Evolutionary conservation across 495 filamentous ascomycete genomes (phyloP).

Genomic region (Lophiostoma macrostomum): DNA sequence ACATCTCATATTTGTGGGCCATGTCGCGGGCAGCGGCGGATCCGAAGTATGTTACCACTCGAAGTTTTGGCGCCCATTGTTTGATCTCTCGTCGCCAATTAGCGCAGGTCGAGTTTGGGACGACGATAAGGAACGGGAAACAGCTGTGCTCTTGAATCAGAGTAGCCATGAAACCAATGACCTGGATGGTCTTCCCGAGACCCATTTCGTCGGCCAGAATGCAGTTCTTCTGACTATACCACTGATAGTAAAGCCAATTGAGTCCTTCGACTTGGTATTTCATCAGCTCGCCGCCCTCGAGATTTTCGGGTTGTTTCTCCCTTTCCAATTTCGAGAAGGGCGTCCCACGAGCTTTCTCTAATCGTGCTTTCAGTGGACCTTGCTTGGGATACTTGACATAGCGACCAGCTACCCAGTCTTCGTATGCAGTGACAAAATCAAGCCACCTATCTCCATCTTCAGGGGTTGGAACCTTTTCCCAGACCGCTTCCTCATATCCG

Average conservation of each 20-base stretch:
- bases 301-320: conserved; percentile 66
- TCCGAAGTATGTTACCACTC: conserved; percentile 90
- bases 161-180: conserved; percentile 76
- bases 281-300: conserved; percentile 83
- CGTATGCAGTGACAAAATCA: conserved; percentile 79
- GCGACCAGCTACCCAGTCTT: conserved; percentile 74
- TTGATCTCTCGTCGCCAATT: conserved; percentile 98
- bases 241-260: conserved; percentile 97
- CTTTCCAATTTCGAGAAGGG: conserved; percentile 68
- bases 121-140: conserved; percentile 91
- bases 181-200: conserved; percentile 94
- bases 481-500: conserved; percentile 85
- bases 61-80: conserved; percentile 80
- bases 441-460: conserved; percentile 66
- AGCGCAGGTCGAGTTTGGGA: conserved; percentile 88
- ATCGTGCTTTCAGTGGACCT: conserved; percentile 54
- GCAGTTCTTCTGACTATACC: conserved; percentile 74
- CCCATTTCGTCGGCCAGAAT: conserved; percentile 99
- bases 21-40: conserved; percentile 64
- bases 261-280: conserved; percentile 88
- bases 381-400: conserved; percentile 60
- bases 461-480: conserved; percentile 76
- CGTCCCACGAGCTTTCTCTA: conserved; percentile 58
- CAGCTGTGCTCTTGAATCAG: conserved; percentile 69
- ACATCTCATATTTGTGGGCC: conserved; percentile 77